Percentiles rank a stretch among this genome's conserved stretches.
phyloP scores from a whole-genome alignment of 1,139 yeast species.

The Sugiyamaella paludigena region DNA sequence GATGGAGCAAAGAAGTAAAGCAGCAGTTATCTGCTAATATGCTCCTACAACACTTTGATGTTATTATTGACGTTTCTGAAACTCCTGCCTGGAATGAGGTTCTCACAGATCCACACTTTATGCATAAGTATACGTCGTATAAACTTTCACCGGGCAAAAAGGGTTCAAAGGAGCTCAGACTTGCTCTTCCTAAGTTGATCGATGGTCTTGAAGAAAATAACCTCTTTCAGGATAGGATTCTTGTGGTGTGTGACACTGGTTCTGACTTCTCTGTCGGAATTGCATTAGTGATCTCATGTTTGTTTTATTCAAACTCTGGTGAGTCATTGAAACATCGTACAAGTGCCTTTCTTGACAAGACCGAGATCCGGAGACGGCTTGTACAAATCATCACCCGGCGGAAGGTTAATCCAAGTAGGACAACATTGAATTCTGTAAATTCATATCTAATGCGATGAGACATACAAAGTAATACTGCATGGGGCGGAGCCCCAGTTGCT shows the following conservation, averaged over 20 bases:
- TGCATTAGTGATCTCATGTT: conserved; percentile 51
- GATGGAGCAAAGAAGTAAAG: background rate
- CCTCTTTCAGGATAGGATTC: conserved; percentile 24
- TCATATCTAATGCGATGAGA: conserved; percentile 32
- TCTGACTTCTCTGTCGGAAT: conserved; percentile 65
- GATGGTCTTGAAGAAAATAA: conserved; percentile 23
- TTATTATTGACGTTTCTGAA: conserved; percentile 19
- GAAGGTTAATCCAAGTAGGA: conserved; percentile 70
- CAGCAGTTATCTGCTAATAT: background rate
- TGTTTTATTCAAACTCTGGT: conserved; percentile 48
- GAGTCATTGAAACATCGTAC: conserved; percentile 18
- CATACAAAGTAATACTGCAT: too few relatives aligned
- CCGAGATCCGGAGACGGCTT: conserved; percentile 54
- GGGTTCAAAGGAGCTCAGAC: conserved; percentile 58
- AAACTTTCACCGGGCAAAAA: conserved; percentile 52
- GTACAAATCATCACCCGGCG: conserved; percentile 47
- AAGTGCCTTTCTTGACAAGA: conserved; percentile 33
- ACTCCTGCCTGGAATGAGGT: background rate
- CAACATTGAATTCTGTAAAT: conserved; percentile 54
- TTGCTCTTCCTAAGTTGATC: conserved; percentile 43
- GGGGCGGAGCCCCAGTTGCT: too few relatives aligned
- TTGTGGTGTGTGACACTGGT: conserved; percentile 63
- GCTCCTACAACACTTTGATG: conserved; percentile 8
- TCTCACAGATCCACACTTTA: too few relatives aligned
- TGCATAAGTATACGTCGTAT: conserved; percentile 18